phyloP scores from a whole-genome alignment of 768 basidiomycete genomes.

The Lentinula sp. region DNA sequence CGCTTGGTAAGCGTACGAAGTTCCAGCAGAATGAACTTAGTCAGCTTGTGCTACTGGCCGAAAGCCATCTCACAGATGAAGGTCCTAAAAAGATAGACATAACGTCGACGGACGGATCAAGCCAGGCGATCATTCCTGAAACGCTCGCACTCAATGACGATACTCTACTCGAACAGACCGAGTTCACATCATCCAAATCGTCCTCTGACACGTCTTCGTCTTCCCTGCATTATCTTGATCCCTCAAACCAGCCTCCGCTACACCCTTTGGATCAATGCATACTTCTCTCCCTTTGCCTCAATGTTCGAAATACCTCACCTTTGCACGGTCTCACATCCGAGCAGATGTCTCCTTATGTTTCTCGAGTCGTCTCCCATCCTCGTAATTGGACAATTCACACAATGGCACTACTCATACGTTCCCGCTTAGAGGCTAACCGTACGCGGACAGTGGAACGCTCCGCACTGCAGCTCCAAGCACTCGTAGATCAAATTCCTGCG shows the following conservation, averaged over 20 bases:
- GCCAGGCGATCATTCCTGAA: conserved; percentile 52
- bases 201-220: conserved; percentile 30
- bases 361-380: conserved; percentile 84
- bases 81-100: conserved; percentile 10
- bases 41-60: conserved; percentile 92
- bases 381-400: conserved; percentile 96
- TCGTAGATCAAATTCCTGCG: conserved; percentile 95
- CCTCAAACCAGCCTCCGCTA: conserved; percentile 76
- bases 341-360: conserved; percentile 90
- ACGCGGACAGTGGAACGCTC: conserved; percentile 93
- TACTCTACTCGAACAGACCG: conserved; percentile 89
- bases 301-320: conserved; percentile 85
- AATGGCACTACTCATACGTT: conserved; percentile 90
- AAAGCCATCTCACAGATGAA: conserved; percentile 53
- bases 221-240: conserved; percentile 67
- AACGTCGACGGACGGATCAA: conserved; percentile 6
- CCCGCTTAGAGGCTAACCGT: conserved; percentile 82
- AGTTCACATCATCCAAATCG: conserved; percentile 74
- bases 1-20: conserved; percentile 89
- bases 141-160: conserved; percentile 88
- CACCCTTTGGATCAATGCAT: conserved; percentile 94
- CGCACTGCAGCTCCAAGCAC: conserved; percentile 86
- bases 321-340: conserved; percentile 84
- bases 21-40: conserved; percentile 82
- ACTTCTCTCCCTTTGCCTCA: conserved; percentile 85